These are phyloP conservation scores for Suhomyces chickasaworum DNA, from an alignment of 1,139 yeast genomes.

Conservation along the genomic window DNA sequence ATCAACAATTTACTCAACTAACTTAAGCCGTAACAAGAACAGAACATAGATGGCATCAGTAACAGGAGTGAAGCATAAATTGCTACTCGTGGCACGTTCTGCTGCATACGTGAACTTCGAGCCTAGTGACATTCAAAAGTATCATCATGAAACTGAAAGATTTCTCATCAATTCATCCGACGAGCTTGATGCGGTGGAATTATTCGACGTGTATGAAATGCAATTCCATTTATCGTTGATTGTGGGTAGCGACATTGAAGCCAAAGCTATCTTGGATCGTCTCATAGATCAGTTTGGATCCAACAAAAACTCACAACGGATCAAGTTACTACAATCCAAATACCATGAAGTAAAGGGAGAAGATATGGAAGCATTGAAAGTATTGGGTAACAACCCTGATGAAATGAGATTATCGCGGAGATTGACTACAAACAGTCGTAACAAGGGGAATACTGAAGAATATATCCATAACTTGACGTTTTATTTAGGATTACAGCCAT, in stretches of 20 bases:
- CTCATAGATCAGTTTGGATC: constrained; percentile 67
- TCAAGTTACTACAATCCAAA: constrained; percentile 57
- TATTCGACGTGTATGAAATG: constrained; percentile 65
- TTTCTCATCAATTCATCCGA: constrained; percentile 34
- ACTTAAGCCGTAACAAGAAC: background rate
- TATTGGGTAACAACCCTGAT: constrained; percentile 40
- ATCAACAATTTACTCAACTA: background rate
- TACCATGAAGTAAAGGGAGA: constrained; percentile 60
- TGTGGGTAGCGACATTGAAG: constrained; percentile 69
- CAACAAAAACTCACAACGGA: constrained; percentile 50
- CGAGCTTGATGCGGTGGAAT: constrained; percentile 48
- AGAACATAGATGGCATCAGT: constrained; percentile 7
- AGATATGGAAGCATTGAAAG: constrained; percentile 31
- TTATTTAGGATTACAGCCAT: constrained; percentile 60
- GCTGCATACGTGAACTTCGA: constrained; percentile 21
- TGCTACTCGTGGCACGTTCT: constrained; percentile 22
- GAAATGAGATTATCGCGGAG: constrained; percentile 40
- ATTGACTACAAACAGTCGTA: constrained; percentile 36
- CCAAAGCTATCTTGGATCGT: constrained; percentile 63
- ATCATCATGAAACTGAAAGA: constrained; percentile 23
- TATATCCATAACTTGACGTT: constrained; percentile 53
- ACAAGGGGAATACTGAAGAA: constrained; percentile 23
- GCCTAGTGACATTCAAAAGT: constrained; percentile 22
- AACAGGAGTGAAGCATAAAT: constrained; percentile 18
- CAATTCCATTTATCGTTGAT: constrained; percentile 68